These are phyloP conservation scores for Globisporangium perplexum DNA, from an alignment of 352 stramenopile genomes.

Conservation along the genomic window DNA sequence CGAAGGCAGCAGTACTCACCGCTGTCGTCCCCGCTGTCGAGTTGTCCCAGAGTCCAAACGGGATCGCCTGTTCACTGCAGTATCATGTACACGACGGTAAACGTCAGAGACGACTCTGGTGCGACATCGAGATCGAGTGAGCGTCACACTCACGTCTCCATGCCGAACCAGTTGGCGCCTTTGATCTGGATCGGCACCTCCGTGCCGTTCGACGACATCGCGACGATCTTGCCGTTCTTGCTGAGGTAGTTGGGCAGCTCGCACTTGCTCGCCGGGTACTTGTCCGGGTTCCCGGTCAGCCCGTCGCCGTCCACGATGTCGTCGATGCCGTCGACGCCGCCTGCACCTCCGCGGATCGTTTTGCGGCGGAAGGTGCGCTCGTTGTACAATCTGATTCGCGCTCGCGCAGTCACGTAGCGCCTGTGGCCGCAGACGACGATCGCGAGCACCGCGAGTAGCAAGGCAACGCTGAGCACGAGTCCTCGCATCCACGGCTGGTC, in stretches of 20 bases:
- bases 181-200: constrained; percentile 52
- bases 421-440: constrained; percentile 3
- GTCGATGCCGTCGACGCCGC: constrained; percentile 13
- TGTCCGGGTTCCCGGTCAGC: constrained; percentile 46
- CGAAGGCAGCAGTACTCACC: constrained; percentile 8
- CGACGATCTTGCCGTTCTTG: constrained; percentile 19
- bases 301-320: constrained; percentile 45
- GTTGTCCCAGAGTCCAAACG: constrained; percentile 72
- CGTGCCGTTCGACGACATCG: constrained; percentile 32
- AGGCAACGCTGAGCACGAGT: background rate
- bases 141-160: constrained; percentile 40
- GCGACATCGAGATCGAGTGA: background rate
- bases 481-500: constrained; percentile 5
- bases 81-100: background rate
- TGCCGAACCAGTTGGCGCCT: constrained; percentile 73
- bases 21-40: constrained; percentile 53
- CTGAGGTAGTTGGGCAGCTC: constrained; percentile 49
- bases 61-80: constrained; percentile 36
- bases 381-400: constrained; percentile 22
- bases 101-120: background rate
- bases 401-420: constrained; percentile 1
- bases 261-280: constrained; percentile 47
- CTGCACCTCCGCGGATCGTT: constrained; percentile 34
- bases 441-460: background rate
- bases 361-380: constrained; percentile 18